phyloP scores from a whole-genome alignment of 2,329 filamentous ascomycete genomes.

The Saccharata proteae region DNA sequence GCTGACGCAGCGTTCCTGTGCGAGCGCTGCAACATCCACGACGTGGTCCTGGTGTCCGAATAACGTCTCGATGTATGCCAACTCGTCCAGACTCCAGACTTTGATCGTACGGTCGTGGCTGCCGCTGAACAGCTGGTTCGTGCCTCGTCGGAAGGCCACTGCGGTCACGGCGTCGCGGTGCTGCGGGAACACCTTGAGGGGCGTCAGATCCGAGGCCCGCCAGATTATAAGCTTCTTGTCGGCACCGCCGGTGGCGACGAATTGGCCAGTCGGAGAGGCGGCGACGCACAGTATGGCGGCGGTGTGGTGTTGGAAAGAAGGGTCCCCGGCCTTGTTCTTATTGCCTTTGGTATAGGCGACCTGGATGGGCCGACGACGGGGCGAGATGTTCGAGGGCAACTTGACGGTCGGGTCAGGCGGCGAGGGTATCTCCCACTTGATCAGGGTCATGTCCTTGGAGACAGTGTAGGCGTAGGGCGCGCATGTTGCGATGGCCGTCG shows the following conservation, averaged over 20 bases:
- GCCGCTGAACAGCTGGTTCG: slow-evolving; percentile 82
- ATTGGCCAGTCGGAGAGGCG: slow-evolving; percentile 80
- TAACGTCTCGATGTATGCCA: slow-evolving; percentile 89
- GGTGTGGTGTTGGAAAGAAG: slow-evolving; percentile 57
- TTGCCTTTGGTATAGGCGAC: slow-evolving; percentile 53
- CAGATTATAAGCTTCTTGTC: slow-evolving; percentile 81
- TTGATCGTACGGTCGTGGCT: slow-evolving; percentile 90
- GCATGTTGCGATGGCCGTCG: slow-evolving; percentile 70
- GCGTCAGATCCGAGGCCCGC: slow-evolving; percentile 67
- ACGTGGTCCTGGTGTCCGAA: slow-evolving; percentile 94
- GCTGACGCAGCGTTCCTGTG: slow-evolving; percentile 78
- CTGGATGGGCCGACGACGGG: slow-evolving; percentile 50
- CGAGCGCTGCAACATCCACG: slow-evolving; percentile 62
- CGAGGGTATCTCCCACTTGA: slow-evolving; percentile 81
- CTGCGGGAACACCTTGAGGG: slow-evolving; percentile 75
- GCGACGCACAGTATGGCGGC: slow-evolving; percentile 72
- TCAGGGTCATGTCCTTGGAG: slow-evolving; percentile 70
- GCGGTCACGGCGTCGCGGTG: slow-evolving; percentile 81
- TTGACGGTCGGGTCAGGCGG: slow-evolving; percentile 29
- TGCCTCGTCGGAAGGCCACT: slow-evolving; percentile 73
- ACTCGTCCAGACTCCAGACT: slow-evolving; percentile 82
- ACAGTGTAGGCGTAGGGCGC: slow-evolving; percentile 78
- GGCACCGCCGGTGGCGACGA: slow-evolving; percentile 76
- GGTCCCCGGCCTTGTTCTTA: slow-evolving; percentile 46
- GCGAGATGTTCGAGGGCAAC: slow-evolving; percentile 31